Percentiles rank a stretch among this genome's conserved stretches.
phyloP scores from a whole-genome alignment of 1,284 basidiomycete genomes.

The Hypsizygus ulmarius region DNA sequence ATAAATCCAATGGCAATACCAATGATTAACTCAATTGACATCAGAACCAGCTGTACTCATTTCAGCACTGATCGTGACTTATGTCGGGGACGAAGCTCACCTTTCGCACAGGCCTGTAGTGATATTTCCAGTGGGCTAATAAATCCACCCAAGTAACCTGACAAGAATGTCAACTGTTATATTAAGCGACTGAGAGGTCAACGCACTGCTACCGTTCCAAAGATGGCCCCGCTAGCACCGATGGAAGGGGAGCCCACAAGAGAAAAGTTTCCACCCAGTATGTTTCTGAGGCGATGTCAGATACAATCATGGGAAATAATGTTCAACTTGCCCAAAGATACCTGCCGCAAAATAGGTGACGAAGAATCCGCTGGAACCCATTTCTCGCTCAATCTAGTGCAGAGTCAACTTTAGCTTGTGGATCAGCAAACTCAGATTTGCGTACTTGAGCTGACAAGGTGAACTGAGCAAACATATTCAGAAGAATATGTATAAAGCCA shows the following conservation, averaged over 20 bases:
- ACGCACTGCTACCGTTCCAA: conserved; percentile 83
- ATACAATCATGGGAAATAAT: conserved; percentile 1
- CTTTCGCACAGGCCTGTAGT: conserved; percentile 75
- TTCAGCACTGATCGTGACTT: background rate
- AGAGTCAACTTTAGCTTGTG: conserved; percentile 1
- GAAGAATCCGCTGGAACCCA: conserved; percentile 82
- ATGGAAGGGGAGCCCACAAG: conserved; percentile 89
- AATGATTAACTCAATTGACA: conserved; percentile 81
- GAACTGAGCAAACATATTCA: conserved; percentile 90
- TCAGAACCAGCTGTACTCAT: conserved; percentile 60
- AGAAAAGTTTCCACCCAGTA: conserved; percentile 89
- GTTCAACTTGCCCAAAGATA: conserved; percentile 71
- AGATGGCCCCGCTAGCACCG: conserved; percentile 92
- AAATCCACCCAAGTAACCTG: conserved; percentile 85
- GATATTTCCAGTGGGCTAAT: conserved; percentile 89
- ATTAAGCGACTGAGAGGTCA: conserved; percentile 1
- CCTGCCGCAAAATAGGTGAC: conserved; percentile 87
- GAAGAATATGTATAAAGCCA: conserved; percentile 81
- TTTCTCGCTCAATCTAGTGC: conserved; percentile 74
- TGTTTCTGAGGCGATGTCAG: conserved; percentile 49
- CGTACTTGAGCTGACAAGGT: conserved; percentile 74
- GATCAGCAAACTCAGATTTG: conserved; percentile 5
- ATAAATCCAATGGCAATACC: conserved; percentile 87
- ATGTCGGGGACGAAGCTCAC: conserved; percentile 36
- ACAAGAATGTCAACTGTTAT: conserved; percentile 1